Base-by-base conservation (phyloP, 1,139 yeast genomes). In the Scheffersomyces insectosa region DNA sequence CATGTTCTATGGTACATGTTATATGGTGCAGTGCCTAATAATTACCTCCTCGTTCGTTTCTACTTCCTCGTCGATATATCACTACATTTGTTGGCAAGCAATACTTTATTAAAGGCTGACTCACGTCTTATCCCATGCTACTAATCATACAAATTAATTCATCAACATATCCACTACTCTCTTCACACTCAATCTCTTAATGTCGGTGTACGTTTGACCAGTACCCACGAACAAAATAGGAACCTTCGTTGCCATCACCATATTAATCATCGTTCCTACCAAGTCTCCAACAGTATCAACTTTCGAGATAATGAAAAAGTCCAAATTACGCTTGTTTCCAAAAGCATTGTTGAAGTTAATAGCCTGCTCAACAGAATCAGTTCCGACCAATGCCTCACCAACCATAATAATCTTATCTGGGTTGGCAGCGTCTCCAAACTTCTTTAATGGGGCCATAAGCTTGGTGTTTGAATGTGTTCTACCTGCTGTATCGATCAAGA, bases 391-490 rank as follows among this genome's bases (percentile, higher is more conserved):
- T 0, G 99, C 99, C 64, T 93, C 99, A 36, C 98, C 99, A 14
- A 93, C 99, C 98, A 93, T 93, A 57, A 93, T 90, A 58, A 93
- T 91, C 66, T 88, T 91, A 66, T 93, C 95, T 1, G 99, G 99
- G 46, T 88, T 80, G 3, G 98, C 98, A 40, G 95, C 91, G 57
- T 88, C 91, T 27, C 97, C 98, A 67, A 93, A 95, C 47, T 93
- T 89, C 56, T 91, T 95, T 52, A 93, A 72, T 8, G 97, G 96
- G 0, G 97, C 93, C 99, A 93, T 93, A 51, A 93, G 77, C 48
- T 95, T 85, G 25, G 95, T 88, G 62, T 95, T 97, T 51, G 95
- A 90, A 60, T 95, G 99, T 42, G 99, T 83, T 69, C 99, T 80
- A 32, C 99, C 99, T 0, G 99, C 99, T 6, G 99, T 93, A 66